Base-by-base conservation (phyloP, 1,284 basidiomycete species). In the Chondrostereum purpureum region DNA sequence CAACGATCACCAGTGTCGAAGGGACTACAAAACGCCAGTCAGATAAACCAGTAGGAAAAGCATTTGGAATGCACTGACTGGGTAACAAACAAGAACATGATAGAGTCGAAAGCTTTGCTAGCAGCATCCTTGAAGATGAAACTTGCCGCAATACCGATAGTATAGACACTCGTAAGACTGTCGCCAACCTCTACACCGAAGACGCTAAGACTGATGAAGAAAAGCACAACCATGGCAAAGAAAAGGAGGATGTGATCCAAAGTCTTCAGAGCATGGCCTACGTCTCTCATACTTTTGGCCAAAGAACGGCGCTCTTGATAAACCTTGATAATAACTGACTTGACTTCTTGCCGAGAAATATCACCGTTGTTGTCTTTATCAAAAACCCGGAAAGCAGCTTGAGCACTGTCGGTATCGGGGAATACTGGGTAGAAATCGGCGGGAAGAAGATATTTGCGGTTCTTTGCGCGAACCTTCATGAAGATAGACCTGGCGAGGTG, bases 281-380 rank as follows among this genome's bases (percentile, higher is more conserved):
- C 82, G 56, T 87, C 85, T 44, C 77, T 79, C 77, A 88, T 83
- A 42, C 80, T 83, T 42, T 80, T 75, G 34, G 76, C 77, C 33
- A 88, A 66, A 62, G 78, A 78, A 20, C 83, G 72, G 0, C 86
- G 77, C 60, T 88, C 85, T 57, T 80, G 84, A 68, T 88, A 88
- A n/a, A 83, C 72, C 57, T 73, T 78, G 50, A 89, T 63, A 20
- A 90, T 62, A 20, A 74, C 76, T 37, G 75, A 72, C 65, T 89
- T 90, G 59, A 91, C 77, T 63, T 91, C 88, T 22, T 75, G 68
- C 43, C 80, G 75, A n/a, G 83, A 81, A 45, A 90, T 72, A 58
- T 91, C 88, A 14, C 84, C 85, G 52, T 90, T 88, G 55, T 78
- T 73, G 58, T 90, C 88, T 51, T 68, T 72, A 62, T 87, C 84